Base-by-base conservation (phyloP, 345 rosid species). In the Corchorus capsularis region DNA sequence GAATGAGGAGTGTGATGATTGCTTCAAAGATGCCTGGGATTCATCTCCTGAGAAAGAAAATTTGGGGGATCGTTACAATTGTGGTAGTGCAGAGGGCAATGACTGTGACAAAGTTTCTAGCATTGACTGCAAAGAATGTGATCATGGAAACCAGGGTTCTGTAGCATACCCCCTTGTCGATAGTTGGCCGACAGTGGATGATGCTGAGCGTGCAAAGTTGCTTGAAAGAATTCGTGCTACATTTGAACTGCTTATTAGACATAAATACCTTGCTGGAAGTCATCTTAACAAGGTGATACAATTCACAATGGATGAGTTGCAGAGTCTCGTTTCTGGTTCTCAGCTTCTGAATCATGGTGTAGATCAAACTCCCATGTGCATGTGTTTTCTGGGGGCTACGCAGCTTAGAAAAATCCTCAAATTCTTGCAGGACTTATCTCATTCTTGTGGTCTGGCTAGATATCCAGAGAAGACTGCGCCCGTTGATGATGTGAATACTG, bases 21-120 rank as follows among this genome's bases (percentile, higher is more conserved):
- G 86, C 84, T 90, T 95, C 78, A 84, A 85, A 78, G 93, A 90
- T 89, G 97, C 94, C 37, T 87, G 96, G 91, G 96, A 88, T 84
- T 87, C 93, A 79, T 87, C 95, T 67, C 87, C 86, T 0, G 92
- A 86, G 72, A 93, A 89, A 82, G 91, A 84, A 75, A 85, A 77
- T 68, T 50, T 73, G 60, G 83, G 77, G 75, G 91, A 86, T 66
- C 45, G 76, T 69, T 85, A 75, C 82, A 88, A 77, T 71, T 81
- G 83, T 74, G 69, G 71, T 50, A 68, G 74, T 56, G 66, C 49
- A 45, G 83, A 76, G 45, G 74, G 74, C 60, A 85, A 65, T 63
- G 85, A 76, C 71, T 69, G 73, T 64, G 88, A 83, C 61, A 83
- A 78, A 50, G 72, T 55, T 47, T 75, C 77, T 49, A 72, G 39